phyloP scores from a whole-genome alignment of 306 rosid species.

The Cucumis sativus region DNA sequence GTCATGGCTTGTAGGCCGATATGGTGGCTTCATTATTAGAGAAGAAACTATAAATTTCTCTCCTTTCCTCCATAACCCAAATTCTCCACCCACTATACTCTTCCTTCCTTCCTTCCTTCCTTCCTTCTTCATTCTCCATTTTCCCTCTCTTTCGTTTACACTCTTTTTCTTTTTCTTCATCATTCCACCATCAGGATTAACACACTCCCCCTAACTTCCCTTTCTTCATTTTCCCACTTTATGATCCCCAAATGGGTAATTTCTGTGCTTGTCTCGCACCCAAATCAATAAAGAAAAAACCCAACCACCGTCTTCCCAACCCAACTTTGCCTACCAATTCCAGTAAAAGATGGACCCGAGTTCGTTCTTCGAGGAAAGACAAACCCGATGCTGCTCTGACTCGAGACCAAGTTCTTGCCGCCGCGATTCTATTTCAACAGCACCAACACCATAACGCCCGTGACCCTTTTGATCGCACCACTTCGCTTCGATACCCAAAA shows the following conservation, averaged over 20 bases:
- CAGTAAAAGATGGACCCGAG: slow-evolving; percentile 40
- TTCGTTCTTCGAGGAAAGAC: slow-evolving; percentile 42
- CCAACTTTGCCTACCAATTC: slow-evolving; percentile 23
- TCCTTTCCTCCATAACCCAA: not conserved
- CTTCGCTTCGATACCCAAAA: slow-evolving; percentile 62
- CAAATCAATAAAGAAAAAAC: slow-evolving; percentile 22
- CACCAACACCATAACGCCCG: slow-evolving; percentile 25
- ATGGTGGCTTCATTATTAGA: not conserved
- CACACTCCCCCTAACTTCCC: not conserved
- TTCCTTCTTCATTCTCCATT: not conserved
- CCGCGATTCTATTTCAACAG: slow-evolving; percentile 67
- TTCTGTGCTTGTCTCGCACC: slow-evolving; percentile 50
- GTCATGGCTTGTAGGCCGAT: not conserved
- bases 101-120: not conserved
- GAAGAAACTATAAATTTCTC: not conserved
- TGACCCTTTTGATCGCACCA: slow-evolving; percentile 64
- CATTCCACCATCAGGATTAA: not conserved
- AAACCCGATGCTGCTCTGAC: slow-evolving; percentile 41
- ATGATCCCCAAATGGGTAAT: slow-evolving; percentile 73
- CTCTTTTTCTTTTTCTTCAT: not conserved
- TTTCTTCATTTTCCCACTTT: slow-evolving; percentile 3
- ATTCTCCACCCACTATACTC: not conserved
- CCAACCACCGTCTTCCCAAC: slow-evolving; percentile 43
- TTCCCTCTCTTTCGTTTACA: not conserved
- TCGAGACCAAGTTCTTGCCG: slow-evolving; percentile 76